Conservation (phyloP, 768 basidiomycete species). For the Epithele typhae region DNA sequence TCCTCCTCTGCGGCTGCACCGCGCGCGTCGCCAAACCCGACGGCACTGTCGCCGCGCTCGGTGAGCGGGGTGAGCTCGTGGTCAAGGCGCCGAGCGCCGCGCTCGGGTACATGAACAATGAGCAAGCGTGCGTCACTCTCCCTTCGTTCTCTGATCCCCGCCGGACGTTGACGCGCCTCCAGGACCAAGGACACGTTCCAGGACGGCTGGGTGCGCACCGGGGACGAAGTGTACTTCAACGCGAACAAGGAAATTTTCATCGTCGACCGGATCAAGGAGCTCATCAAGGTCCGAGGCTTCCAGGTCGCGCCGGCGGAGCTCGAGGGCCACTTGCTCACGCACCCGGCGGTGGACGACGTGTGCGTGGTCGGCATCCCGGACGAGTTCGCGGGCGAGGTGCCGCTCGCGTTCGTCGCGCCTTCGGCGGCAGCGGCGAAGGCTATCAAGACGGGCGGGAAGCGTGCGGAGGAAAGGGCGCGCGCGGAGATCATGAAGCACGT, state of each 20-base stretch:
- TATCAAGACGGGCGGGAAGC: slow-evolving; percentile 28
- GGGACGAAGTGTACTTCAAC: slow-evolving; percentile 67
- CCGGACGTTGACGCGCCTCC: background rate
- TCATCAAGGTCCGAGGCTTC: slow-evolving; percentile 59
- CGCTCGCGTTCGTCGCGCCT: slow-evolving; percentile 65
- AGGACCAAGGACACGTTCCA: slow-evolving; percentile 65
- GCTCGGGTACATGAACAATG: slow-evolving; percentile 27
- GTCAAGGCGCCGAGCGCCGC: slow-evolving; percentile 42
- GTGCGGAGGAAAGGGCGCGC: slow-evolving; percentile 36
- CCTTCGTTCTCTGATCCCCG: background rate
- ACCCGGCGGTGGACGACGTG: slow-evolving; percentile 40
- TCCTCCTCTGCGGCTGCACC: slow-evolving; percentile 39
- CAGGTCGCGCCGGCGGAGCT: slow-evolving; percentile 35
- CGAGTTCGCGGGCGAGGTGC: slow-evolving; percentile 73
- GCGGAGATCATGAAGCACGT: slow-evolving; percentile 45
- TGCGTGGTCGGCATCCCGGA: slow-evolving; percentile 55
- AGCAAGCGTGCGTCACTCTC: slow-evolving; percentile 12
- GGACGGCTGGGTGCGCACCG: slow-evolving; percentile 63
- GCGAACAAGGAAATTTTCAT: slow-evolving; percentile 59
- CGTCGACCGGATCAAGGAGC: slow-evolving; percentile 76
- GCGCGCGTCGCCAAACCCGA: slow-evolving; percentile 44
- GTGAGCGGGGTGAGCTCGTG: slow-evolving; percentile 46
- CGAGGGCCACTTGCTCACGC: slow-evolving; percentile 33
- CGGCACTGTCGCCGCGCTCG: slow-evolving; percentile 36
- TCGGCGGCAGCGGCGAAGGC: slow-evolving; percentile 34